Evolutionary conservation across 164 flowering plant genomes (phyloP).

Genomic region (Piper betle): DNA sequence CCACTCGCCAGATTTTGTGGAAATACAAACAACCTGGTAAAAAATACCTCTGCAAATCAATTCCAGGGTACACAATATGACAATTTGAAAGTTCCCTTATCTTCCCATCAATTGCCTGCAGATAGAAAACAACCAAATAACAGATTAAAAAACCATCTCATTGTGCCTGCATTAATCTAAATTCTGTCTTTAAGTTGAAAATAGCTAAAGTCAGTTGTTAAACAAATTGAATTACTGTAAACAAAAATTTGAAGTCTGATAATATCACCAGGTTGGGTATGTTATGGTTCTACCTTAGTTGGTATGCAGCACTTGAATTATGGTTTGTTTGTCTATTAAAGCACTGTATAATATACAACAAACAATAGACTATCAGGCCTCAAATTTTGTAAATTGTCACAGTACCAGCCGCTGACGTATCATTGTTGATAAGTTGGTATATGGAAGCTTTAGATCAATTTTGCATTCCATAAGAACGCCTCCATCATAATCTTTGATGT

Average conservation of each 20-base stretch:
- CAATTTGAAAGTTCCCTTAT: slow-evolving; percentile 92
- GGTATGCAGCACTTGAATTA: too few relatives aligned
- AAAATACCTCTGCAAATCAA: slow-evolving; percentile 77
- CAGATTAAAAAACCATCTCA: background rate
- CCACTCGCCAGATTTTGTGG: background rate
- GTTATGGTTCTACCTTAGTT: too few relatives aligned
- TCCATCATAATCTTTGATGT: slow-evolving; percentile 96
- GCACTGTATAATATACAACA: too few relatives aligned
- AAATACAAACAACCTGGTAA: background rate
- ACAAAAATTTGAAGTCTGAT: background rate
- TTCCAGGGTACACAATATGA: slow-evolving; percentile 74
- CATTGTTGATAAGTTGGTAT: slow-evolving; percentile 89
- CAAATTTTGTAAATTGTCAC: background rate
- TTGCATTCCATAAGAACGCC: slow-evolving; percentile 96
- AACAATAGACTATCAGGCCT: background rate
- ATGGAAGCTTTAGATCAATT: slow-evolving; percentile 96
- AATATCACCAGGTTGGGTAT: too few relatives aligned
- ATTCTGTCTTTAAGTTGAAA: too few relatives aligned
- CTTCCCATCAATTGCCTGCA: slow-evolving; percentile 92
- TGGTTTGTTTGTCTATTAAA: too few relatives aligned
- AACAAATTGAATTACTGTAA: background rate
- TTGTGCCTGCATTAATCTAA: too few relatives aligned
- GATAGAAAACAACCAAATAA: slow-evolving; percentile 8
- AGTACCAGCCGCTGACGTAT: slow-evolving; percentile 83
- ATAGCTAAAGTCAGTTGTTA: background rate